Percentiles rank a stretch among this genome's conserved stretches.
These are phyloP conservation scores for Endocalyx cinctus DNA, from an alignment of 2,329 filamentous ascomycete genomes.

Conservation along the genomic window DNA sequence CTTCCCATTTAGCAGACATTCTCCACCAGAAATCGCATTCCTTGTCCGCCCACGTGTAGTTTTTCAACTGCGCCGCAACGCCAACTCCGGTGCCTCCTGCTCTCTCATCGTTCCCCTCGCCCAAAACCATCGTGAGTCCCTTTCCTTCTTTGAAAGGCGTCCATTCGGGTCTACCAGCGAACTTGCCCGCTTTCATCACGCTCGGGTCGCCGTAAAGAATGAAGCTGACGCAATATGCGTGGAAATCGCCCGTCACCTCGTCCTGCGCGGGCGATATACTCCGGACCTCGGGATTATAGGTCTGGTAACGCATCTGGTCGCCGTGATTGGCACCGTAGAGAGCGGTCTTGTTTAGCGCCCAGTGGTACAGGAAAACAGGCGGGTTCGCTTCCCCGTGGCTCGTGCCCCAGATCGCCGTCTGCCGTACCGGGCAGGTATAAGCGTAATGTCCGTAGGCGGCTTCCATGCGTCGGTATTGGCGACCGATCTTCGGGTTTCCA, in stretches of 20 bases:
- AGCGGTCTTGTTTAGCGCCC: constrained; percentile 23
- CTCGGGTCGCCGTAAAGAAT: constrained; percentile 7
- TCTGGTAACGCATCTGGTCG: constrained; percentile 39
- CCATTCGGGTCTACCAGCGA: constrained; percentile 19
- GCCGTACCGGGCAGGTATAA: constrained; percentile 4
- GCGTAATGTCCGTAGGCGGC: constrained; percentile 5
- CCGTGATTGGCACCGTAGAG: constrained; percentile 36
- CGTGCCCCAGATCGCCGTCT: constrained; percentile 9
- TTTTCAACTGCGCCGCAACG: constrained; percentile 32
- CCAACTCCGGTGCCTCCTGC: constrained; percentile 35
- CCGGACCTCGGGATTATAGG: constrained; percentile 33
- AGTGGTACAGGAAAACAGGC: constrained; percentile 26
- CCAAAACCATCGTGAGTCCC: constrained; percentile 37
- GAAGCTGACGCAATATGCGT: constrained; percentile 6
- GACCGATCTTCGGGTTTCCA: neutral
- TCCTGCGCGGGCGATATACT: constrained; percentile 28
- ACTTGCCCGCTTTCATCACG: constrained; percentile 13
- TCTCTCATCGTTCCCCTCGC: constrained; percentile 43
- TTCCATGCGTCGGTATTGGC: constrained; percentile 2
- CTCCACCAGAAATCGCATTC: constrained; percentile 45
- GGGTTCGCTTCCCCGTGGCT: constrained; percentile 7
- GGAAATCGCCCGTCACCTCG: constrained; percentile 11
- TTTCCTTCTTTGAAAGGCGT: constrained; percentile 18
- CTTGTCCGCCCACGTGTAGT: constrained; percentile 36
- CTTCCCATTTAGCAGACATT: constrained; percentile 25